These are phyloP conservation scores for Leccinum solheimii DNA, from an alignment of 1,284 basidiomycete genomes.

Conservation along the genomic window DNA sequence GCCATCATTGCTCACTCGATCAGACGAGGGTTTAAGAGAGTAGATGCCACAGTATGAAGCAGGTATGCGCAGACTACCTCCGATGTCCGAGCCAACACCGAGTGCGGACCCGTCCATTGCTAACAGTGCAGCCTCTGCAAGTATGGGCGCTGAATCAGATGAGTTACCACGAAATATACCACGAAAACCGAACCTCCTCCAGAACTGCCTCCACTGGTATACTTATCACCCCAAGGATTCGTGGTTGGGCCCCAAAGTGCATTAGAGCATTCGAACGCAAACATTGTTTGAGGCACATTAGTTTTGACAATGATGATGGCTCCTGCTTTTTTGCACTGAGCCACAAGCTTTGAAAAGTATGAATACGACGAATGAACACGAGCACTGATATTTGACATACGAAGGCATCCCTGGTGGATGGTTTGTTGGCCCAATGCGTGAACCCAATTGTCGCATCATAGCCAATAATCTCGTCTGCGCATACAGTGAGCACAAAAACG, in stretches of 20 bases:
- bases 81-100: conserved; percentile 80
- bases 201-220: conserved; percentile 75
- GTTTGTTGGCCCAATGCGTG: conserved; percentile 64
- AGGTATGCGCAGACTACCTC: conserved; percentile 79
- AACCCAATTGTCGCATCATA: conserved; percentile 76
- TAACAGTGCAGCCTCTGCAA: conserved; percentile 65
- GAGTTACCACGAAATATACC: background rate
- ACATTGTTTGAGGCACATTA: conserved; percentile 83
- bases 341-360: conserved; percentile 39
- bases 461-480: conserved; percentile 57
- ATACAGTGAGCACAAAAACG: conserved; percentile 9
- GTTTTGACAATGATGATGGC: conserved; percentile 66
- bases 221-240: conserved; percentile 68
- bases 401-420: conserved; percentile 55
- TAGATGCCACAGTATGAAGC: conserved; percentile 80
- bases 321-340: conserved; percentile 48
- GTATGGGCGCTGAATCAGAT: conserved; percentile 3
- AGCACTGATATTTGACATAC: conserved; percentile 41
- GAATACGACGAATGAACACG: background rate
- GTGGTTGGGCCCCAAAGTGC: conserved; percentile 75
- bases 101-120: conserved; percentile 74
- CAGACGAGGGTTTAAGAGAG: conserved; percentile 70
- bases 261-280: conserved; percentile 86
- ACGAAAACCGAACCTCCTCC: conserved; percentile 52
- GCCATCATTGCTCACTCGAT: conserved; percentile 54